These are phyloP conservation scores for Fraxinus floribunda DNA, from an alignment of 305 asterid species.

Conservation along the genomic window DNA sequence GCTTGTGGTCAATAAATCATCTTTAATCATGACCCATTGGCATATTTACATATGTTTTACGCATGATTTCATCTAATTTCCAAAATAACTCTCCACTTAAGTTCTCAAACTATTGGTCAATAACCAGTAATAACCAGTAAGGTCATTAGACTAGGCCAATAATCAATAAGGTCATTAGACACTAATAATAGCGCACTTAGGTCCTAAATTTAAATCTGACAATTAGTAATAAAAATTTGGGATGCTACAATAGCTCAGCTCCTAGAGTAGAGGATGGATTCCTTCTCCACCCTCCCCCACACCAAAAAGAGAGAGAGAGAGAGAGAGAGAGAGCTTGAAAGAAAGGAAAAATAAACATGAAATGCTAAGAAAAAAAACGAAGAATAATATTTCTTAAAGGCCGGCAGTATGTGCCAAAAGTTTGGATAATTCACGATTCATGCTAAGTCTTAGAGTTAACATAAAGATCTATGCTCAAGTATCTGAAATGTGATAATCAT, in stretches of 20 bases:
- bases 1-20: too few species aligned
- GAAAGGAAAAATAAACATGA: background rate
- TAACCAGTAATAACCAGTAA: background rate
- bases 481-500: background rate
- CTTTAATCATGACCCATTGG: too few species aligned
- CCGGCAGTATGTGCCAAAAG: background rate
- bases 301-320: background rate
- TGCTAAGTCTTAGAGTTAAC: background rate
- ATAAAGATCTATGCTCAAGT: background rate
- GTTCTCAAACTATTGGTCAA: background rate
- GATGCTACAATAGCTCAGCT: background rate
- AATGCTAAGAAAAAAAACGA: background rate
- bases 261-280: too few species aligned
- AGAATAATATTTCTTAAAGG: background rate
- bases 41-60: too few species aligned
- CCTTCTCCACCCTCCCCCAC: background rate
- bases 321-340: too few species aligned
- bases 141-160: too few species aligned
- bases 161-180: too few species aligned
- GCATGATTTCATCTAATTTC: background rate
- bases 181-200: background rate
- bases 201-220: background rate
- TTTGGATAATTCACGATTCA: background rate
- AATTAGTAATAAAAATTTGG: background rate
- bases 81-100: background rate